Evolutionary conservation across 352 stramenopile species (phyloP), one percentile per base, ranked within the genome.

Genomic region (Phytophthora pini): DNA sequence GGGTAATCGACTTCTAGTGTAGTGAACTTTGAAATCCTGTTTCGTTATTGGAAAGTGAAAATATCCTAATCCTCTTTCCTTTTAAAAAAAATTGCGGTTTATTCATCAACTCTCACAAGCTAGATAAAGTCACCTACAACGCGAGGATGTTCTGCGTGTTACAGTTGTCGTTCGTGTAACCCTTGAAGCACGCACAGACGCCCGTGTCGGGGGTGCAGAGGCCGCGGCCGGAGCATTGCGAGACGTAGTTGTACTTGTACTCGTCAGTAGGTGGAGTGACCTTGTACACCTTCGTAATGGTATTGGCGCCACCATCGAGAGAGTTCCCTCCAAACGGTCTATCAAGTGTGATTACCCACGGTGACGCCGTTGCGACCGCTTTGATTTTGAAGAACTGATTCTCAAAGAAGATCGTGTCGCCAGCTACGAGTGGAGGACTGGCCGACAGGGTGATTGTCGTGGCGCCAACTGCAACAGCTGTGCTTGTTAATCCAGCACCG

Each of bases 151-250:
- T 93, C 65, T 93, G 85, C n/a, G 77, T 88, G 68, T 93, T 76
- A 66, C 85, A 93, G 32, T 92, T 91, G 74, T 93, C 85, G 69
- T 91, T 89, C 9, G 87, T 94, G 84, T 97, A 97, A 55, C 90
- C 90, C 65, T 89, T 92, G 76, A 96, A 97, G 72, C 90, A 97
- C 13, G 70, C 63, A 73, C 90, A 97, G 59, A 95, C 50, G 1
- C 90, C 89, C 38, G 73, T 88, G 9, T 88, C 77, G 22, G 58
- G 77, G 4, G 46, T 44, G 59, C 90, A 97, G 22, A 95, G 63
- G 2, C 88, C 89, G 40, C 90, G 83, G 0, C 87, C 84, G 0
- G 82, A 84, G 72, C 90, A 97, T 45, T 72, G 61, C 10, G 81
- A 89, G 1, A 93, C 84, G 67, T 93, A 94, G 26, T 79, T 81